A percentile compares a stretch with the other conserved stretches of the same genome.
Conservation (phyloP, 805 yeast genomes). For the Cyberlindnera lachancei region DNA sequence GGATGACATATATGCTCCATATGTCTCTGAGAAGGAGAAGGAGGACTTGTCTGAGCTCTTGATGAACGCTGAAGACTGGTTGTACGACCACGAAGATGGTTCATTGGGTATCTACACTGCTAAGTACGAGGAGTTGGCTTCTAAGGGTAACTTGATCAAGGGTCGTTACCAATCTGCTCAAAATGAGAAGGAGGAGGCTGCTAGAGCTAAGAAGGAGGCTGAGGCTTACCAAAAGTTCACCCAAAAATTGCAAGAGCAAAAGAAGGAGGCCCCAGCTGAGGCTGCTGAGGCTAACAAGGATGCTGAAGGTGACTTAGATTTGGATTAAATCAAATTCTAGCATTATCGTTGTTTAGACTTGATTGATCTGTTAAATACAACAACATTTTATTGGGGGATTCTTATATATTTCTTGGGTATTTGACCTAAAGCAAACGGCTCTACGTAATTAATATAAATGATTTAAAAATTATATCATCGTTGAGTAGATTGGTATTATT, state of each 20-base stretch:
- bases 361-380: too few relatives aligned
- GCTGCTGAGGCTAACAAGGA: conserved; percentile 21
- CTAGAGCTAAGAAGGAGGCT: conserved; percentile 82
- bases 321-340: too few relatives aligned
- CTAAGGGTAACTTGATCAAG: conserved; percentile 88
- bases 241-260: conserved; percentile 26
- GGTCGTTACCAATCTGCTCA: conserved; percentile 92
- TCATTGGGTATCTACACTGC: conserved; percentile 96
- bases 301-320: conserved; percentile 34
- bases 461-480: too few relatives aligned
- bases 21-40: conserved; percentile 91
- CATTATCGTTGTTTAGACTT: too few relatives aligned
- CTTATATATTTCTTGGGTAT: neutral
- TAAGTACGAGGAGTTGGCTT: conserved; percentile 93
- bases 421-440: too few relatives aligned
- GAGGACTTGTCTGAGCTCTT: conserved; percentile 64
- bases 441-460: neutral
- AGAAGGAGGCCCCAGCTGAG: conserved; percentile 15
- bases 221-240: conserved; percentile 42
- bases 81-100: conserved; percentile 95
- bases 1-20: conserved; percentile 82
- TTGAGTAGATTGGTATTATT: too few relatives aligned
- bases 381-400: neutral
- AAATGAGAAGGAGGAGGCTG: conserved; percentile 90
- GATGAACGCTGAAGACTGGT: conserved; percentile 92